These are phyloP conservation scores for Pseudohalonectria lignicola DNA, from an alignment of 2,329 filamentous ascomycete species.

Conservation along the genomic window DNA sequence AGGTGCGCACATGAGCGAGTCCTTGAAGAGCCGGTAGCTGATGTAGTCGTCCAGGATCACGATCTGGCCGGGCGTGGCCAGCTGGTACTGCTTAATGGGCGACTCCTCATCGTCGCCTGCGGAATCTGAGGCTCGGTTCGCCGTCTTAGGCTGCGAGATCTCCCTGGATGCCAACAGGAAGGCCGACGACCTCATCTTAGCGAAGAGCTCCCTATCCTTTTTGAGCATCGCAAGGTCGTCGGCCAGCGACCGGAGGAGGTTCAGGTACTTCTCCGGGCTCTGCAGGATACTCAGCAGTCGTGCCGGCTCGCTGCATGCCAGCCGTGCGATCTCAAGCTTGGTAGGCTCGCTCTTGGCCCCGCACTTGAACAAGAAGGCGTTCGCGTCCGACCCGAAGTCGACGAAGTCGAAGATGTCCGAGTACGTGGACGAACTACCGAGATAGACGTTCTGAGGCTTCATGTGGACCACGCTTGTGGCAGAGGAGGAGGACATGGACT, in stretches of 20 bases:
- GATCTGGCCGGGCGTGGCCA: slow-evolving; percentile 61
- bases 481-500: slow-evolving; percentile 24
- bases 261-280: slow-evolving; percentile 75
- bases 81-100: slow-evolving; percentile 65
- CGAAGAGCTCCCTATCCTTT: slow-evolving; percentile 68
- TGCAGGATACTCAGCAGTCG: slow-evolving; percentile 72
- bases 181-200: slow-evolving; percentile 60
- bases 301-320: slow-evolving; percentile 76
- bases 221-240: slow-evolving; percentile 60
- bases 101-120: slow-evolving; percentile 48
- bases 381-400: slow-evolving; percentile 80
- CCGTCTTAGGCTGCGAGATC: slow-evolving; percentile 26
- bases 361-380: slow-evolving; percentile 77
- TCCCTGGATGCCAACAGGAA: slow-evolving; percentile 82
- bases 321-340: slow-evolving; percentile 70
- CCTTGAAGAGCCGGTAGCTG: slow-evolving; percentile 80
- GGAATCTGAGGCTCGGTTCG: too few relatives aligned
- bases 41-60: slow-evolving; percentile 82
- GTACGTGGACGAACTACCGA: slow-evolving; percentile 62
- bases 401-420: slow-evolving; percentile 95
- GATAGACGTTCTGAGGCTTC: slow-evolving; percentile 64
- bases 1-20: slow-evolving; percentile 72
- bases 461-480: slow-evolving; percentile 37
- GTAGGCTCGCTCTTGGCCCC: slow-evolving; percentile 89
- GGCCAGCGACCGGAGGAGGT: slow-evolving; percentile 69